phyloP scores from a whole-genome alignment of 306 rosid species.

The Vigna hirtella region DNA sequence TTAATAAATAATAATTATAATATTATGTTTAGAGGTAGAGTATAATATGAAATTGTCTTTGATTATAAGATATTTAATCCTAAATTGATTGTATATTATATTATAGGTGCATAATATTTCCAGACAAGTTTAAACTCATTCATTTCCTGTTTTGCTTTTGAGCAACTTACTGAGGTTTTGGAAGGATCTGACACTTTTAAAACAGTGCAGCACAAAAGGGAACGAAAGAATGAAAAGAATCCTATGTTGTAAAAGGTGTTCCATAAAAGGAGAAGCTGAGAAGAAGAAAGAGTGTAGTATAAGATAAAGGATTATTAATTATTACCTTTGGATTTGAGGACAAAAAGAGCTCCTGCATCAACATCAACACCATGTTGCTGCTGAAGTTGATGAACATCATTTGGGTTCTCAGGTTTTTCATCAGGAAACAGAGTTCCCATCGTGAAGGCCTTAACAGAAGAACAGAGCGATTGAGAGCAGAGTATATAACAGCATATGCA shows the following conservation, averaged over 20 bases:
- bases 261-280: neutral
- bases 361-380: constrained; percentile 32
- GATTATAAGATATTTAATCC: too few species aligned
- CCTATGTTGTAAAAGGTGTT: neutral
- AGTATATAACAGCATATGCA: neutral
- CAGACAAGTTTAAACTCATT: too few species aligned
- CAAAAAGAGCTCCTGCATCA: constrained; percentile 89
- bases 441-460: neutral
- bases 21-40: too few species aligned
- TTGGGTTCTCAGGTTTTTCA: constrained; percentile 42
- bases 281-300: neutral
- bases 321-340: constrained; percentile 83
- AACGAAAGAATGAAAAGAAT: neutral
- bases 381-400: constrained; percentile 29
- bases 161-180: neutral
- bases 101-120: too few species aligned
- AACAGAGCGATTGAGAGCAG: neutral
- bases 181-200: neutral
- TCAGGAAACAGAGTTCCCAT: constrained; percentile 52
- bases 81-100: too few species aligned
- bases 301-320: neutral
- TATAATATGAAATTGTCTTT: too few species aligned
- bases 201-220: neutral
- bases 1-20: too few species aligned
- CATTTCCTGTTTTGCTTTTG: neutral